Conservation (phyloP, 1,139 yeast species). For the Saccharomyces hybrid region DNA sequence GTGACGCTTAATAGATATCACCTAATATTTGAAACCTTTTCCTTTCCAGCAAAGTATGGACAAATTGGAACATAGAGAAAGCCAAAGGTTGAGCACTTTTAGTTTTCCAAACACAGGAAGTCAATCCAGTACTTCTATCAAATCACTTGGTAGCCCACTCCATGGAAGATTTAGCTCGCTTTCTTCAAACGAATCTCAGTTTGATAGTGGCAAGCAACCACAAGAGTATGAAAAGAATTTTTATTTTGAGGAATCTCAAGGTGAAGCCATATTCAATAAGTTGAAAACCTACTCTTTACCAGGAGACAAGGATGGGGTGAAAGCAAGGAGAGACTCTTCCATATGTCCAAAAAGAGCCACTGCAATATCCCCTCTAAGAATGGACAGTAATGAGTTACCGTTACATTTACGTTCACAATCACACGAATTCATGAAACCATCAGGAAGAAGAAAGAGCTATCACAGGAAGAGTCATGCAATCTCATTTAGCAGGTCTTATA, state of each 20-base stretch:
- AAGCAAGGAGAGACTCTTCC: constrained; percentile 1
- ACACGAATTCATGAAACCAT: not conserved
- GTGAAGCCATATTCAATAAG: constrained; percentile 9
- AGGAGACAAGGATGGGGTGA: not conserved
- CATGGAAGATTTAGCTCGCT: not conserved
- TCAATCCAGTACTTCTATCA: not conserved
- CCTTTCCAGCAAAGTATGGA: not conserved
- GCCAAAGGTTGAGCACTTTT: constrained; percentile 7
- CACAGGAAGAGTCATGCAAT: constrained; percentile 10
- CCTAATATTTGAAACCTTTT: not conserved
- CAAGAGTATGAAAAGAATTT: not conserved
- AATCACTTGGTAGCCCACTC: not conserved
- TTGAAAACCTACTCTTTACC: constrained; percentile 6
- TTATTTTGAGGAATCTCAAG: constrained; percentile 9
- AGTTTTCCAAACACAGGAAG: constrained; percentile 7
- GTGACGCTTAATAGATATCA: not conserved
- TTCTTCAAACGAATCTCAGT: not conserved
- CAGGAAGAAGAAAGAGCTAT: not conserved
- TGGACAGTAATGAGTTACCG: not conserved
- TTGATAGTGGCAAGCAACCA: not conserved
- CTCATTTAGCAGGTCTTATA: constrained; percentile 6
- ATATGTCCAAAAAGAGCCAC: constrained; percentile 1
- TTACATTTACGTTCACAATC: not conserved
- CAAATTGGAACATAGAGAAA: constrained; percentile 3
- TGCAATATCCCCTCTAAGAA: not conserved